phyloP scores from a whole-genome alignment of 2,329 filamentous ascomycete species.

The Hymenoscyphus albidus region DNA sequence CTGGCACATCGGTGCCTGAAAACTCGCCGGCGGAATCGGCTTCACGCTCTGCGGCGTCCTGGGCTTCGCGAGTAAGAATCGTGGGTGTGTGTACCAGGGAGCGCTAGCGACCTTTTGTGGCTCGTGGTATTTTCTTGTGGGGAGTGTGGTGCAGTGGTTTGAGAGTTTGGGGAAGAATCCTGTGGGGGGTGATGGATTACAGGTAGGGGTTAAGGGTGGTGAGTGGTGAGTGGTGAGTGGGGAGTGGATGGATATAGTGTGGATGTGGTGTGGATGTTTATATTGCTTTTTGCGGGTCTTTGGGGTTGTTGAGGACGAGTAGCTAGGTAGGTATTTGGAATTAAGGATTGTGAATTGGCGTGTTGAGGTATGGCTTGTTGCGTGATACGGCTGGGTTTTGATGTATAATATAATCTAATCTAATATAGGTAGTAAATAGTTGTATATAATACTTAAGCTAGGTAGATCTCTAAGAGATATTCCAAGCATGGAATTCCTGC shows the following conservation, averaged over 20 bases:
- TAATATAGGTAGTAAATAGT: no score
- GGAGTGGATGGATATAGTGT: background rate
- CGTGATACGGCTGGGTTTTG: no score
- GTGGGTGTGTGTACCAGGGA: constrained; percentile 45
- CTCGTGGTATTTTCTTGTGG: constrained; percentile 48
- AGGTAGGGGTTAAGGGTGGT: background rate
- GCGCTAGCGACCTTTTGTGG: constrained; percentile 48
- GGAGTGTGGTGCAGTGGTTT: constrained; percentile 46
- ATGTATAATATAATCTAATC: no score
- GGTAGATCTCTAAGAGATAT: no score
- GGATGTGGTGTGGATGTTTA: no score
- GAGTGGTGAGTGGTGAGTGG: background rate
- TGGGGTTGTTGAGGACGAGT: no score
- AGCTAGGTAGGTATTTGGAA: no score
- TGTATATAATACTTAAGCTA: no score
- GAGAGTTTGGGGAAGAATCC: constrained; percentile 47
- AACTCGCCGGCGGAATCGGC: constrained; percentile 56
- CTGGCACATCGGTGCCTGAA: constrained; percentile 67
- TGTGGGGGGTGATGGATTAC: constrained; percentile 31
- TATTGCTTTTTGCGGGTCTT: no score
- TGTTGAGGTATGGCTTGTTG: no score
- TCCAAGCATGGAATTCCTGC: no score
- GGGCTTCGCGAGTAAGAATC: constrained; percentile 43
- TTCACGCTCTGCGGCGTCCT: constrained; percentile 60
- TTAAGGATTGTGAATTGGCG: no score